Evolutionary conservation across 257 asterid species (phyloP).

Genomic region (Sherardia arvensis): DNA sequence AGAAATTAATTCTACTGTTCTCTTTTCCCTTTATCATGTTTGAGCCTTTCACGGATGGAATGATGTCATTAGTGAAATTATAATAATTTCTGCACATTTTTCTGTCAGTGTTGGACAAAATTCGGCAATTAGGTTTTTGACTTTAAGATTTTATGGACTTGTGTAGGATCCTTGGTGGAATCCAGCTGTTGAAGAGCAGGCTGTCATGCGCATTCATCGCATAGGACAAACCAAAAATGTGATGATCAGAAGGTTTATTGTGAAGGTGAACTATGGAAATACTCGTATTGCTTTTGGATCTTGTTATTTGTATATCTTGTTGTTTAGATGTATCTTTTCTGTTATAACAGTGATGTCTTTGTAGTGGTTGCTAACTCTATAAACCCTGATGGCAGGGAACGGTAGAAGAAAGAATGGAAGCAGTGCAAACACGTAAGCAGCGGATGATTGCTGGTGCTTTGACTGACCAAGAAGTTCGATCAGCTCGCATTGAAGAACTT

Average conservation of each 20-base stretch:
- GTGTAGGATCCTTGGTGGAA: slow-evolving; percentile 99
- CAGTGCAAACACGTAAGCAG: slow-evolving; percentile 94
- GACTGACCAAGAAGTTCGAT: slow-evolving; percentile 92
- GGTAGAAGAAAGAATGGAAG: slow-evolving; percentile 95
- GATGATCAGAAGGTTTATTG: slow-evolving; percentile 63
- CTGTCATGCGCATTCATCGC: slow-evolving; percentile 98
- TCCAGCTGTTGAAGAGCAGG: slow-evolving; percentile 99
- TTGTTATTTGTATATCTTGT: background rate
- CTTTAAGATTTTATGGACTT: background rate
- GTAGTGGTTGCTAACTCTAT: background rate
- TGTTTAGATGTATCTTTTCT: background rate
- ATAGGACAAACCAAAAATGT: slow-evolving; percentile 88
- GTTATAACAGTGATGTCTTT: background rate
- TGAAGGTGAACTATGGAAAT: slow-evolving; percentile 41
- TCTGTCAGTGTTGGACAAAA: background rate
- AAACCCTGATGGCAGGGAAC: slow-evolving; percentile 49
- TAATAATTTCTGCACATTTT: background rate
- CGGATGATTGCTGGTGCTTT: slow-evolving; percentile 90
- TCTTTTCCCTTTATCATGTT: background rate
- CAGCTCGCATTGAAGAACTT: slow-evolving; percentile 85
- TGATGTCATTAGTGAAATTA: background rate
- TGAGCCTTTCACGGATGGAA: background rate
- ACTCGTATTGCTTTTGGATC: too few species aligned
- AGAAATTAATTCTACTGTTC: background rate
- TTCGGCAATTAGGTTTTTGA: background rate